A percentile compares a stretch with the other conserved stretches of the same genome.
Evolutionary conservation across 495 filamentous ascomycete genomes (phyloP).

Genomic region (Cryomyces minteri): DNA sequence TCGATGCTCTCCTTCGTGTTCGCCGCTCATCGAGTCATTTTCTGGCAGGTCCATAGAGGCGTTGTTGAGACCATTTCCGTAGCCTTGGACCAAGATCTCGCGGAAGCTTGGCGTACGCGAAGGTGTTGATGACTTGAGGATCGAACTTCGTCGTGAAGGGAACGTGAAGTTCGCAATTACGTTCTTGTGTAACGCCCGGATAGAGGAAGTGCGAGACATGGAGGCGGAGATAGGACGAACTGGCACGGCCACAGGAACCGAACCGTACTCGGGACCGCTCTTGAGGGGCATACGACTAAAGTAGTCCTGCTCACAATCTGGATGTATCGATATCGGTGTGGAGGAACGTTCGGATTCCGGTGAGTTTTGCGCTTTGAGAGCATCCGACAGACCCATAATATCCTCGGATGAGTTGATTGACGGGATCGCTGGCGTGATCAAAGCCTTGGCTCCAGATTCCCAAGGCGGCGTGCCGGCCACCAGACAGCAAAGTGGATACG

Average conservation of each 20-base stretch:
- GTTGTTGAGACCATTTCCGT: conserved; percentile 12
- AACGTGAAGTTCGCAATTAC: conserved; percentile 7
- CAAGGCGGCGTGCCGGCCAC: conserved; percentile 11
- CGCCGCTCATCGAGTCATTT: no score
- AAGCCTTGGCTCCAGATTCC: conserved; percentile 2
- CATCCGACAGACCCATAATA: no score
- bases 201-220: conserved; percentile 6
- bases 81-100: conserved; percentile 19
- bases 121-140: not conserved
- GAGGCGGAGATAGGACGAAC: conserved; percentile 8
- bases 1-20: no score
- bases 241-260: not conserved
- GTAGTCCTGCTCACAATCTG: not conserved
- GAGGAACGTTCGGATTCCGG: not conserved
- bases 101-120: conserved; percentile 6
- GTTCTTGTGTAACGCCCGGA: conserved; percentile 6
- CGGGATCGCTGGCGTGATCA: conserved; percentile 2
- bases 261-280: not conserved
- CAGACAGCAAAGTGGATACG: conserved; percentile 20
- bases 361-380: no score
- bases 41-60: no score
- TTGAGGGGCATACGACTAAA: not conserved
- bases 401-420: no score
- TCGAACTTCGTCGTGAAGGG: conserved; percentile 10
- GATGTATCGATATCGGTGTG: not conserved